Conservation (phyloP, 768 basidiomycete genomes). For the Auriculariales sp. region DNA sequence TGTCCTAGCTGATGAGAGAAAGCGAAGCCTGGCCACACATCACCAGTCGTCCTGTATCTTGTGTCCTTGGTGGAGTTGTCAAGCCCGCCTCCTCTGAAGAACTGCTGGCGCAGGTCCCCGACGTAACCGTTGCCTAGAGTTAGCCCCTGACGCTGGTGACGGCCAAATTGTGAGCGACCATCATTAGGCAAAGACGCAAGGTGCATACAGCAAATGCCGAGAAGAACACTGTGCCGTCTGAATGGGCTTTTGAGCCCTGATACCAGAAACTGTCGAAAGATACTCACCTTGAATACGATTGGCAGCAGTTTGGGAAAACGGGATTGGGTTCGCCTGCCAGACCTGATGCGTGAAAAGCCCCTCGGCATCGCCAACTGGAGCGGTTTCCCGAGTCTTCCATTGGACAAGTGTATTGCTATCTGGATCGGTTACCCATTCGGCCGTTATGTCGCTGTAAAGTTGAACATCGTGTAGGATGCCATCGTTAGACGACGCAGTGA, state of each 20-base stretch:
- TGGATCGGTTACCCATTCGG: not conserved
- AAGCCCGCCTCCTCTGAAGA: not conserved
- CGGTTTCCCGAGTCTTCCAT: constrained; percentile 4
- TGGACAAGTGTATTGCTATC: not conserved
- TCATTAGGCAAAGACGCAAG: not conserved
- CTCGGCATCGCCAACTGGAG: too few relatives aligned
- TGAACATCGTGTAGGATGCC: not conserved
- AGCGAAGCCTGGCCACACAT: constrained; percentile 1
- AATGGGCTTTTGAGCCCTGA: not conserved
- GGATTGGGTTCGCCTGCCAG: not conserved
- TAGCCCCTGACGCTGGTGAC: not conserved
- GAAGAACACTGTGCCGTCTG: not conserved
- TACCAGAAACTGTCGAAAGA: not conserved
- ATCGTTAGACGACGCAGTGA: not conserved
- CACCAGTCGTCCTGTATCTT: not conserved
- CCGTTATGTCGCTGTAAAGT: not conserved
- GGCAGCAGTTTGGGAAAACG: not conserved
- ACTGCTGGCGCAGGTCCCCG: not conserved
- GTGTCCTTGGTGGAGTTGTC: not conserved
- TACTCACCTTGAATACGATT: not conserved
- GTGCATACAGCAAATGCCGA: not conserved
- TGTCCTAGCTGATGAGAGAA: constrained; percentile 1
- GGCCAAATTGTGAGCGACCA: not conserved
- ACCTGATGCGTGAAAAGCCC: not conserved
- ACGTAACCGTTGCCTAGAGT: not conserved